Conservation (phyloP, 805 yeast genomes). For the Metschnikowia amazonensis region DNA sequence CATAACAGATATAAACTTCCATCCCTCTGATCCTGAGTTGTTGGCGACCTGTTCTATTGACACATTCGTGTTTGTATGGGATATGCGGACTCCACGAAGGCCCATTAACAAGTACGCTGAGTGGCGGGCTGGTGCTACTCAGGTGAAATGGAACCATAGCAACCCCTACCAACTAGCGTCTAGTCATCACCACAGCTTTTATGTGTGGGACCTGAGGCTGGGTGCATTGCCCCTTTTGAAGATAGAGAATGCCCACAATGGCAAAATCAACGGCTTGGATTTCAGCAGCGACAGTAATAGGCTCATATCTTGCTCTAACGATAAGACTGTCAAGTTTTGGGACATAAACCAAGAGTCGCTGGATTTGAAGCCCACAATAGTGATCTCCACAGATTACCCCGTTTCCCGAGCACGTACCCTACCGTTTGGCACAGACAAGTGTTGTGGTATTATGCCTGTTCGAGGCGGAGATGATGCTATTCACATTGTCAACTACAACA, state of each 20-base stretch:
- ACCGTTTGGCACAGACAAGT: constrained; percentile 73
- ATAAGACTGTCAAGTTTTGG: constrained; percentile 58
- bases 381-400: constrained; percentile 73
- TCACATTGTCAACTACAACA: constrained; percentile 49
- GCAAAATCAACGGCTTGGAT: constrained; percentile 86
- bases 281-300: constrained; percentile 61
- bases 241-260: constrained; percentile 66
- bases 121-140: constrained; percentile 93
- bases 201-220: constrained; percentile 84
- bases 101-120: constrained; percentile 84
- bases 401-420: constrained; percentile 83
- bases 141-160: constrained; percentile 86
- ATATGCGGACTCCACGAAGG: constrained; percentile 69
- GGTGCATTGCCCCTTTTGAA: constrained; percentile 71
- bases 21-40: constrained; percentile 78
- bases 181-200: constrained; percentile 75
- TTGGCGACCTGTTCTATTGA: constrained; percentile 93
- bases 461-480: constrained; percentile 76
- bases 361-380: constrained; percentile 43
- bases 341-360: constrained; percentile 3
- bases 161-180: constrained; percentile 79
- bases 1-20: constrained; percentile 92
- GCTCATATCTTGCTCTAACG: constrained; percentile 82
- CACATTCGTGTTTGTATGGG: constrained; percentile 86
- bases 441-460: constrained; percentile 86